A percentile compares a stretch with the other conserved stretches of the same genome.
Evolutionary conservation across 306 rosid genomes (phyloP).

Genomic region (Hippophae rhamnoides): DNA sequence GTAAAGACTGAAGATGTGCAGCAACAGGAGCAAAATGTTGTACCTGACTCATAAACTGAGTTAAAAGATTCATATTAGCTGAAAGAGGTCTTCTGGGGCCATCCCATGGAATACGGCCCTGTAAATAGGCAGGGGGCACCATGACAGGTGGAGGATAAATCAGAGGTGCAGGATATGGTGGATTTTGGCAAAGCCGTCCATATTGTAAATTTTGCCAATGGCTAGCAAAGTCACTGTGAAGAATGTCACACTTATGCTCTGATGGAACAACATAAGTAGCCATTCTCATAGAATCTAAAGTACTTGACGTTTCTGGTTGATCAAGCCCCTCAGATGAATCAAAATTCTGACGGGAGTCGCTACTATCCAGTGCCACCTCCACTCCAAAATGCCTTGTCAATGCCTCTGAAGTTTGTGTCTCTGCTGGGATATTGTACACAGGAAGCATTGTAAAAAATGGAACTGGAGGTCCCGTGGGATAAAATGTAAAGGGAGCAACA

Average conservation of each 20-base stretch:
- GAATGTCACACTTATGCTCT: slow-evolving; percentile 65
- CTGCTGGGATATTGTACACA: slow-evolving; percentile 51
- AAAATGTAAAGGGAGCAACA: slow-evolving; percentile 53
- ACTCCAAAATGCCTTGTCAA: slow-evolving; percentile 47
- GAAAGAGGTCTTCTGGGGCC: slow-evolving; percentile 89
- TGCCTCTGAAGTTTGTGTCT: slow-evolving; percentile 50
- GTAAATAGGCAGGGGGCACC: slow-evolving; percentile 74
- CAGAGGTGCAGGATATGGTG: slow-evolving; percentile 41
- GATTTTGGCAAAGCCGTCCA: slow-evolving; percentile 66
- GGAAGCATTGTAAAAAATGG: slow-evolving; percentile 84
- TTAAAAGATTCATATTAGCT: slow-evolving; percentile 41
- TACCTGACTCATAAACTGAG: slow-evolving; percentile 55
- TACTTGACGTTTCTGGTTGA: slow-evolving; percentile 43
- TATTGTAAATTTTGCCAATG: slow-evolving; percentile 77
- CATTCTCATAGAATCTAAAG: slow-evolving; percentile 40
- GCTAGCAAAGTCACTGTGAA: slow-evolving; percentile 69
- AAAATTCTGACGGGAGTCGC: slow-evolving; percentile 51
- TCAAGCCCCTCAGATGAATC: slow-evolving; percentile 43
- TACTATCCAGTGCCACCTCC: slow-evolving; percentile 52
- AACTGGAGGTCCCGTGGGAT: slow-evolving; percentile 96
- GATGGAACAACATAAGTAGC: slow-evolving; percentile 34
- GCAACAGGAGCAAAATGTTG: slow-evolving; percentile 57
- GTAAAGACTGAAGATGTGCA: slow-evolving; percentile 56
- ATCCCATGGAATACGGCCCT: slow-evolving; percentile 82
- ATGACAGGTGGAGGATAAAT: slow-evolving; percentile 45